A percentile compares a stretch with the other conserved stretches of the same genome.
Evolutionary conservation across 2,329 filamentous ascomycete genomes (phyloP).

Genomic region (Neophaeococcomyces aloes): DNA sequence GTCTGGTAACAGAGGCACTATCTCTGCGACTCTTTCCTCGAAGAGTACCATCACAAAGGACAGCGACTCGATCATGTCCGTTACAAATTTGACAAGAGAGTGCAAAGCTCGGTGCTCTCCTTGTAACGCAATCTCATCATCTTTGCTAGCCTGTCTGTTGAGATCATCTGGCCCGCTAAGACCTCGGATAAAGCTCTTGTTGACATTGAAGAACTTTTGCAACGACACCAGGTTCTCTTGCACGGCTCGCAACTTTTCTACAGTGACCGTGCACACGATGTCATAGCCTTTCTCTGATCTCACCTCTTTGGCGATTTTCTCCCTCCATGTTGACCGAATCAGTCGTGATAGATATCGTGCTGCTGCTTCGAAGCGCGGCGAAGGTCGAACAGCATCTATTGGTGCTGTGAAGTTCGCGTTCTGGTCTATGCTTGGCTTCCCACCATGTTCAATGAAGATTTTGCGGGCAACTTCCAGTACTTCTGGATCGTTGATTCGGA

Average conservation of each 20-base stretch:
- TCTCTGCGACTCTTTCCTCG: constrained; percentile 84
- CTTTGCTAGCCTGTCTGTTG: constrained; percentile 64
- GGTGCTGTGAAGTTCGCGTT: constrained; percentile 56
- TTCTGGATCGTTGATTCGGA: constrained; percentile 65
- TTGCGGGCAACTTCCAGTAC: constrained; percentile 76
- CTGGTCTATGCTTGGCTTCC: constrained; percentile 73
- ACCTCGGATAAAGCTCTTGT: constrained; percentile 85
- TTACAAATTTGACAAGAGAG: constrained; percentile 72
- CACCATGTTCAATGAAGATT: constrained; percentile 85
- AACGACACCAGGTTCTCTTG: constrained; percentile 73
- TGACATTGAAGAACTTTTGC: constrained; percentile 72
- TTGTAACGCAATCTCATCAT: constrained; percentile 85
- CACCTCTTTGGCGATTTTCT: constrained; percentile 54
- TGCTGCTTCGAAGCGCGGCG: constrained; percentile 78
- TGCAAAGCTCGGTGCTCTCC: constrained; percentile 89
- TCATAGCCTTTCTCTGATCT: constrained; percentile 47
- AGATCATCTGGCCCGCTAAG: constrained; percentile 81
- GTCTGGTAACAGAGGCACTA: constrained; percentile 65
- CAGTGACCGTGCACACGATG: constrained; percentile 56
- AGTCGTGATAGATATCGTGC: constrained; percentile 78
- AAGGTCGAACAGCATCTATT: constrained; percentile 75
- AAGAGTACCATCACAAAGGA: constrained; percentile 93
- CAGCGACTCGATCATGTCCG: constrained; percentile 88
- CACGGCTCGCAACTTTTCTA: constrained; percentile 60
- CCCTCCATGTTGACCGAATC: constrained; percentile 81